These are phyloP conservation scores for Thalassiosira livingstoniorum DNA, from an alignment of 352 stramenopile species.

Conservation along the genomic window DNA sequence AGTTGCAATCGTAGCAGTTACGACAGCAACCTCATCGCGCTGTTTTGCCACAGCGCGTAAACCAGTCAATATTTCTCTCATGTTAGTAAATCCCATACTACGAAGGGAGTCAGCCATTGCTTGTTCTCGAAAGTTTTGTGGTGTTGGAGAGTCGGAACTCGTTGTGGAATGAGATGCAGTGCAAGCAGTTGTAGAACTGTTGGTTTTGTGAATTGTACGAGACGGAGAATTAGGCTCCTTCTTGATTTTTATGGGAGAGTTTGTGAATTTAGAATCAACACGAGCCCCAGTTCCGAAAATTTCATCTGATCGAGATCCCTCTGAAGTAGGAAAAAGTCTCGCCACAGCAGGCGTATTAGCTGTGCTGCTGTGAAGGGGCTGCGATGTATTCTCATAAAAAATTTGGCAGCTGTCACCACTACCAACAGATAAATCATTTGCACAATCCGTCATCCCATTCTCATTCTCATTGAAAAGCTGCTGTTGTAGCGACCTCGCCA, in stretches of 20 bases:
- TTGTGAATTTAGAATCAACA: not conserved
- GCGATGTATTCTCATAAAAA: not conserved
- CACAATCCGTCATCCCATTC: not conserved
- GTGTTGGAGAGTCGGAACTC: slow-evolving; percentile 29
- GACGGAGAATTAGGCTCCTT: slow-evolving; percentile 23
- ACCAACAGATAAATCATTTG: not conserved
- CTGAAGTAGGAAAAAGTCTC: not conserved
- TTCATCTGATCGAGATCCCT: not conserved
- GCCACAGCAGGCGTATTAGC: not conserved
- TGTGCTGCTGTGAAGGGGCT: not conserved
- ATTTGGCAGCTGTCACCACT: not conserved
- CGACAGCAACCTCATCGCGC: slow-evolving; percentile 28
- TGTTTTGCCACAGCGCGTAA: slow-evolving; percentile 47
- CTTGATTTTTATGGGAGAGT: slow-evolving; percentile 28
- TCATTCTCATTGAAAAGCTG: slow-evolving; percentile 15
- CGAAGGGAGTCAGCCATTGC: slow-evolving; percentile 35
- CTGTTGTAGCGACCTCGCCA: slow-evolving; percentile 31
- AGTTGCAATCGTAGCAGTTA: slow-evolving; percentile 7
- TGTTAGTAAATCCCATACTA: slow-evolving; percentile 58
- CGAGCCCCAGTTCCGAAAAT: not conserved
- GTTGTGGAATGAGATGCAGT: not conserved
- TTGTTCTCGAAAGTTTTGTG: slow-evolving; percentile 44
- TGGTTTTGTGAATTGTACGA: slow-evolving; percentile 22
- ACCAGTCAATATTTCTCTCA: slow-evolving; percentile 53
- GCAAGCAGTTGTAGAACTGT: not conserved